phyloP scores from a whole-genome alignment of 345 rosid species.

The Brassica nigra region DNA sequence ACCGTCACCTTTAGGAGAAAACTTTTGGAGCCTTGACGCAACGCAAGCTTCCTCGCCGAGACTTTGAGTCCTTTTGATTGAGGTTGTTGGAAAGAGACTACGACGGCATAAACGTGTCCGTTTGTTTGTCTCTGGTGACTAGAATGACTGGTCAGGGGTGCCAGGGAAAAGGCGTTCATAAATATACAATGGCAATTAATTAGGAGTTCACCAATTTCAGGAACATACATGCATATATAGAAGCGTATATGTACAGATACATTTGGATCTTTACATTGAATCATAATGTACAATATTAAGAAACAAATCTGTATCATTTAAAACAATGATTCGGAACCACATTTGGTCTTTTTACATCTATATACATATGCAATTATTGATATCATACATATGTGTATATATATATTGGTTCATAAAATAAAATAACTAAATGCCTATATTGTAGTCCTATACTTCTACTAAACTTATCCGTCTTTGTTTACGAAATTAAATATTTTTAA shows the following conservation, averaged over 20 bases:
- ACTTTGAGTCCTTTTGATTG: constrained; percentile 19
- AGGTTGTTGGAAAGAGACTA: background rate
- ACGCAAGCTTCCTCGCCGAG: constrained; percentile 80
- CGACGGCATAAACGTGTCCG: background rate
- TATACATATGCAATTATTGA: too few relatives aligned
- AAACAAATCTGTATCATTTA: constrained; percentile 14
- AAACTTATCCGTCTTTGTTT: too few relatives aligned
- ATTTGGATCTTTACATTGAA: constrained; percentile 16
- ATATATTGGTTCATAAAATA: too few relatives aligned
- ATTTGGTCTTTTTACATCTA: constrained; percentile 19
- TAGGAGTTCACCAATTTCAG: background rate
- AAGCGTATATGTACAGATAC: background rate
- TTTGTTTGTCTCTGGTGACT: background rate
- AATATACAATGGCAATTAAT: background rate
- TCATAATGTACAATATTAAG: constrained; percentile 11
- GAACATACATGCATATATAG: background rate
- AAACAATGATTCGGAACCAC: constrained; percentile 31
- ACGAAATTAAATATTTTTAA: too few relatives aligned
- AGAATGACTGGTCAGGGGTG: background rate
- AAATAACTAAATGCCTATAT: too few relatives aligned
- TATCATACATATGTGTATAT: too few relatives aligned
- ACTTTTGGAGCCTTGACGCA: constrained; percentile 72
- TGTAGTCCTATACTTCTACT: too few relatives aligned
- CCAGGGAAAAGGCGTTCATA: background rate
- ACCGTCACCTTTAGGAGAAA: too few relatives aligned